Conservation (phyloP, 306 rosid species). For the Rubus parviflorus region DNA sequence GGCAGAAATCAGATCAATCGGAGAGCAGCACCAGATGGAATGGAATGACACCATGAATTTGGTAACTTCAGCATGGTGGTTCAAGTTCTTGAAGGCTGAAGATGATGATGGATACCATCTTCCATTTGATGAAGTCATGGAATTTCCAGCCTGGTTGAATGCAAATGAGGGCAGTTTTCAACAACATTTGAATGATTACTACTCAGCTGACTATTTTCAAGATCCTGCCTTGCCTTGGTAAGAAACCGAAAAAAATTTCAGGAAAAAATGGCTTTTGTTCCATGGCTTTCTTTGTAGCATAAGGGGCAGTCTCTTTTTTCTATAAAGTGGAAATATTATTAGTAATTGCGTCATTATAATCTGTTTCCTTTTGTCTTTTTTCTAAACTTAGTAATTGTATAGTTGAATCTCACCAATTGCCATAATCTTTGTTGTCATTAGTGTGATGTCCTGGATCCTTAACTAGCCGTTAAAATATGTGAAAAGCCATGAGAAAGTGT, state of each 20-base stretch:
- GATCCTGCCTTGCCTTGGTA: conserved; percentile 79
- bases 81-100: conserved; percentile 57
- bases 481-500: conserved; percentile 9
- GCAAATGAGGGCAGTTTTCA: conserved; percentile 59
- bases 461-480: not conserved
- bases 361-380: conserved; percentile 9
- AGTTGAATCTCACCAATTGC: not conserved
- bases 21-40: conserved; percentile 79
- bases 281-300: conserved; percentile 1
- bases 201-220: conserved; percentile 46
- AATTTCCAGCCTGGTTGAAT: conserved; percentile 81
- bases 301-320: not conserved
- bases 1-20: conserved; percentile 77
- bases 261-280: conserved; percentile 15
- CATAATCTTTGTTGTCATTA: conserved; percentile 3
- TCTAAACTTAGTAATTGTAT: conserved; percentile 12
- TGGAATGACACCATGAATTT: conserved; percentile 77
- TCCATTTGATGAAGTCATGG: conserved; percentile 52
- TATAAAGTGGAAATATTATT: not conserved
- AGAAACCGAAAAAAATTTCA: conserved; percentile 11
- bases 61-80: conserved; percentile 89
- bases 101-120: conserved; percentile 29
- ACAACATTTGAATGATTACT: conserved; percentile 39
- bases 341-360: conserved; percentile 2
- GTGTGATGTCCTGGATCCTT: not conserved